Evolutionary conservation across 2,329 filamentous ascomycete genomes (phyloP), one percentile per base, ranked within the genome.

Genomic region (Ophiosphaerella korrae): DNA sequence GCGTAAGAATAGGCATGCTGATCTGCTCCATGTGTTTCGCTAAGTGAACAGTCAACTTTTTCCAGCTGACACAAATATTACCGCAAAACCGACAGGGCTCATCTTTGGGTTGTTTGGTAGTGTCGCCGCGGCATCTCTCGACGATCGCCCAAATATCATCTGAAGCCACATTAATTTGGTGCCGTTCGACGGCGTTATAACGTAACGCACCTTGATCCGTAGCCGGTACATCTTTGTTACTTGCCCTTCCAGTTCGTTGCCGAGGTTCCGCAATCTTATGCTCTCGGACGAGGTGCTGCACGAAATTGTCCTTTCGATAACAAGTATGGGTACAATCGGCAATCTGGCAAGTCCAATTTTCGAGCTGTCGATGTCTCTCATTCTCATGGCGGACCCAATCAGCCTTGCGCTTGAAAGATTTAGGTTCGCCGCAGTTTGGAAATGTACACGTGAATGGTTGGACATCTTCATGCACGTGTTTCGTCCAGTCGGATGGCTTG

Each of bases 301-400:
- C 80, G 69, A 97, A 96, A 66, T 97, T 96, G 72, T 96, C 90
- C 55, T 92, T 90, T 26, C 92, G 86, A 71, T 88, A 95, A 76
- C 92, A 96, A 3, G 81, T 84, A 69, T 96, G 92, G 7, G 79
- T 82, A 72, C 92, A 96, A 57, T 93, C 91, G 4, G 87, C 83
- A 16, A 92, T 83, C 53, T 89, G 86, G 68, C 92, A 97, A 5
- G 83, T 86, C 92, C 92, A 97, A 86, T 90, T 94, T 66, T 96
- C 92, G 2, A 96, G 78, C 57, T 95, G 90, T 21, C 92, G 84
- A 70, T 97, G 92, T 23, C 89, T 86, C 74, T 97, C 92, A 62
- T 93, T 96, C 70, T 96, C 92, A 66, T 97, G 92, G 26, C 92
- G 84, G 18, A 96, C 91, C 92, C 92, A 97, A 70, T 97, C 92